Conservation (phyloP, 495 filamentous ascomycete species). For the Sporormia fimetaria region DNA sequence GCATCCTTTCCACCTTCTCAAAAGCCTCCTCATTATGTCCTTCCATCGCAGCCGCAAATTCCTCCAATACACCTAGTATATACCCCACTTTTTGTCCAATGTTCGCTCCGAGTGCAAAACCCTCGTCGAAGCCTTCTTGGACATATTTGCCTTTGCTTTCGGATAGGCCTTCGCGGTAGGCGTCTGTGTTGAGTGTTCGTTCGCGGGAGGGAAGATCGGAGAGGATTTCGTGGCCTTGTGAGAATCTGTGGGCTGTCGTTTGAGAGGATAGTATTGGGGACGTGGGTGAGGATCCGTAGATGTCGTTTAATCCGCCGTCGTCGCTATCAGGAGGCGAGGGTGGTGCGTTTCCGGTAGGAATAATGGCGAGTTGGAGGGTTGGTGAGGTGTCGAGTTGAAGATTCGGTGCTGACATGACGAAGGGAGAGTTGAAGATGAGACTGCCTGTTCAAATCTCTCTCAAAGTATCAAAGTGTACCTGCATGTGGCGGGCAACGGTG, state of each 20-base stretch:
- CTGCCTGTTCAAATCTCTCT: too few relatives aligned
- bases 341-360: constrained; percentile 5
- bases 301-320: constrained; percentile 29
- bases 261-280: constrained; percentile 17
- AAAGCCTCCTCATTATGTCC: constrained; percentile 23
- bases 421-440: too few relatives aligned
- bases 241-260: background rate
- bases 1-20: constrained; percentile 32
- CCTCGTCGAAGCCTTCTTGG: constrained; percentile 82
- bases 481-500: too few relatives aligned
- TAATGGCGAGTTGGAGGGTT: constrained; percentile 1
- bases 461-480: too few relatives aligned
- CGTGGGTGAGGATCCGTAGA: constrained; percentile 30
- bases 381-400: constrained; percentile 7
- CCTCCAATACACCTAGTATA: constrained; percentile 61
- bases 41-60: constrained; percentile 35
- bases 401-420: background rate
- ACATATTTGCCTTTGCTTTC: constrained; percentile 55
- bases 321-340: constrained; percentile 12
- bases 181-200: constrained; percentile 65
- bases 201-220: constrained; percentile 68
- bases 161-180: constrained; percentile 80
- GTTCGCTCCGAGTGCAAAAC: constrained; percentile 66
- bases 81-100: constrained; percentile 62
- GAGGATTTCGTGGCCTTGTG: constrained; percentile 33